Evolutionary conservation across 2,329 filamentous ascomycete species (phyloP).

Genomic region (Lithohypha guttulata): DNA sequence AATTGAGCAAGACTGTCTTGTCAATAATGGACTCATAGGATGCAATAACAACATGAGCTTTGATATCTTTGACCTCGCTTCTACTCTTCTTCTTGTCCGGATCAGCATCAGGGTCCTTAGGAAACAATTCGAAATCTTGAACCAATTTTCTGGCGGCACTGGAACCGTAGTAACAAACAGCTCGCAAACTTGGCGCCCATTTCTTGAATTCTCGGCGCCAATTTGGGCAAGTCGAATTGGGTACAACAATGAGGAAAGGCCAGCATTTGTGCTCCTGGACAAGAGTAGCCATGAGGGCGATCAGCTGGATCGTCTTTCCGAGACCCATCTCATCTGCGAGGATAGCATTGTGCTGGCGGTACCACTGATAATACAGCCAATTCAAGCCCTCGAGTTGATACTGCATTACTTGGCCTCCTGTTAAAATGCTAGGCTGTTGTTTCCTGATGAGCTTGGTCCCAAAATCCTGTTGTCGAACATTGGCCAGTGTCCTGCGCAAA

Average conservation of each 20-base stretch:
- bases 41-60: conserved; percentile 84
- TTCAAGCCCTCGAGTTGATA: conserved; percentile 92
- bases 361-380: conserved; percentile 89
- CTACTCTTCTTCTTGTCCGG: conserved; percentile 21
- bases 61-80: conserved; percentile 48
- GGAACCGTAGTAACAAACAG: conserved; percentile 87
- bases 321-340: conserved; percentile 97
- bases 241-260: conserved; percentile 87
- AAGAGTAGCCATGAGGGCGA: conserved; percentile 67
- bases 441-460: conserved; percentile 53
- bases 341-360: conserved; percentile 70
- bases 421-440: conserved; percentile 61
- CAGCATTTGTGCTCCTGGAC: conserved; percentile 63
- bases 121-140: conserved; percentile 77
- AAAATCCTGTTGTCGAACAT: conserved; percentile 58
- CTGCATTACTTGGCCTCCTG: conserved; percentile 74
- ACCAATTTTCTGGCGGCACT: conserved; percentile 63
- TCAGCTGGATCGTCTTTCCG: conserved; percentile 91
- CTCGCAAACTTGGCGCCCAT: conserved; percentile 75
- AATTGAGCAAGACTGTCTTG: conserved; percentile 52
- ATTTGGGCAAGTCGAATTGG: conserved; percentile 92
- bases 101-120: conserved; percentile 33
- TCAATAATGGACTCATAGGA: conserved; percentile 86
- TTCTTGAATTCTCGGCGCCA: conserved; percentile 94
- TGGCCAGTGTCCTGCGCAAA: conserved; percentile 57